Evolutionary conservation across 2,329 filamentous ascomycete genomes (phyloP).

Genomic region (Elsinoe fawcettii): DNA sequence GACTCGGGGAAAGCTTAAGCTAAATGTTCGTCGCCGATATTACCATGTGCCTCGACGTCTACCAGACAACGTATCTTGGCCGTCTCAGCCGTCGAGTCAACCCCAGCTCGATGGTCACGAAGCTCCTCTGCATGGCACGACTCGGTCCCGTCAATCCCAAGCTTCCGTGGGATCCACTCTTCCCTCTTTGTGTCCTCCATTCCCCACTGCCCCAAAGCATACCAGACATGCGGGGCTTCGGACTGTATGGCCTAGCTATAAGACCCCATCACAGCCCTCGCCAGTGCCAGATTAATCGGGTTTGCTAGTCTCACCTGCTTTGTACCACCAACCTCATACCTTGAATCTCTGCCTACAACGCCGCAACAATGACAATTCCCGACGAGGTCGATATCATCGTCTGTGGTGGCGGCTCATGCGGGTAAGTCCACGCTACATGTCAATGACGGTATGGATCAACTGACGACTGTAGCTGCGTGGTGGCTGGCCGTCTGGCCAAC

Average conservation of each 20-base stretch:
- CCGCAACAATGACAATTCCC: slow-evolving; percentile 51
- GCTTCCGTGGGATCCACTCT: slow-evolving; percentile 11
- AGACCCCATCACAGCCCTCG: background rate
- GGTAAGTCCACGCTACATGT: slow-evolving; percentile 34
- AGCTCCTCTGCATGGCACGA: background rate
- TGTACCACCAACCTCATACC: background rate
- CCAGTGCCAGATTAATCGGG: background rate
- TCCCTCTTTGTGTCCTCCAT: background rate
- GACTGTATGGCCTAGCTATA: background rate
- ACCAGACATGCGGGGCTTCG: slow-evolving; percentile 4
- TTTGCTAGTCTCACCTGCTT: background rate
- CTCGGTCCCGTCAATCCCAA: slow-evolving; percentile 8
- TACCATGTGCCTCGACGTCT: background rate
- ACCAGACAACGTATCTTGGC: background rate
- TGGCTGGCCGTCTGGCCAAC: slow-evolving; percentile 57
- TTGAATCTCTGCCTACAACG: background rate
- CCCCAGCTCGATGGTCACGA: background rate
- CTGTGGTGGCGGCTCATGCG: slow-evolving; percentile 64
- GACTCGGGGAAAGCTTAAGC: slow-evolving; percentile 1
- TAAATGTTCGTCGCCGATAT: background rate
- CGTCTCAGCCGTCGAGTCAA: background rate
- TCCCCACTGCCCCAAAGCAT: background rate
- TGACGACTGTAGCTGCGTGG: slow-evolving; percentile 35
- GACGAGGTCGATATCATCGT: slow-evolving; percentile 78
- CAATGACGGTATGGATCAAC: background rate